Conservation (phyloP, 495 filamentous ascomycete genomes). For the Amorphotheca resinae region DNA sequence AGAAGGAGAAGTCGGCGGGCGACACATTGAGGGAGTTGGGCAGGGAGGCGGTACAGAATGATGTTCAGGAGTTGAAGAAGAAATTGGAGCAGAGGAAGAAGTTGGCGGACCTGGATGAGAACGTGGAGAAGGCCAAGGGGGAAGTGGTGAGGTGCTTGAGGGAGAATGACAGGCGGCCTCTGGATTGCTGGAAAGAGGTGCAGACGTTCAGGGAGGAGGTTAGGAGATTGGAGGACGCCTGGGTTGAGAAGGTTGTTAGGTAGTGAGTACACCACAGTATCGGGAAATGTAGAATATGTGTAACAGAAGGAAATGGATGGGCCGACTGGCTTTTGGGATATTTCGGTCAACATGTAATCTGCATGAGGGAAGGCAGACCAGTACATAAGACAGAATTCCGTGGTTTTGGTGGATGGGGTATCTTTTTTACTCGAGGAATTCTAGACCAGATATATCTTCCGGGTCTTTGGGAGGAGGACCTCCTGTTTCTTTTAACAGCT, state of each 20-base stretch:
- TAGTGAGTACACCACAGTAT: conserved; percentile 11
- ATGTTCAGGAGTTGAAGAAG: conserved; percentile 61
- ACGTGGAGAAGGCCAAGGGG: conserved; percentile 57
- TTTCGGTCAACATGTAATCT: background rate
- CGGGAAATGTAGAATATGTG: conserved; percentile 16
- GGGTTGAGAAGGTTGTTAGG: conserved; percentile 70
- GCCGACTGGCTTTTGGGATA: conserved; percentile 1
- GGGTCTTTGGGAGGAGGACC: background rate
- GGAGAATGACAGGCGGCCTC: conserved; percentile 73
- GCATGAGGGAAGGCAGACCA: no score
- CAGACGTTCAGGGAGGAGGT: conserved; percentile 82
- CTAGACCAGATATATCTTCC: background rate
- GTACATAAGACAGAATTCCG: no score
- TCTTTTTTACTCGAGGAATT: conserved; percentile 2
- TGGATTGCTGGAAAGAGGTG: conserved; percentile 95
- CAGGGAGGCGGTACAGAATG: conserved; percentile 40
- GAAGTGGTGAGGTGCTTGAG: conserved; percentile 73
- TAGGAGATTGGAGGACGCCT: conserved; percentile 66
- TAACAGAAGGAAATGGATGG: conserved; percentile 15
- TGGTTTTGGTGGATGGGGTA: no score
- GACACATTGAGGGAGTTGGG: conserved; percentile 33
- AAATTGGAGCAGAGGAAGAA: conserved; percentile 67
- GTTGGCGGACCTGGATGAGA: conserved; percentile 49
- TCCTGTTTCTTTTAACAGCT: background rate
- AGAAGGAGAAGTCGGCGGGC: conserved; percentile 22